Conservation (phyloP, 1,284 basidiomycete species). For the Singerocomus rubriflavus region DNA sequence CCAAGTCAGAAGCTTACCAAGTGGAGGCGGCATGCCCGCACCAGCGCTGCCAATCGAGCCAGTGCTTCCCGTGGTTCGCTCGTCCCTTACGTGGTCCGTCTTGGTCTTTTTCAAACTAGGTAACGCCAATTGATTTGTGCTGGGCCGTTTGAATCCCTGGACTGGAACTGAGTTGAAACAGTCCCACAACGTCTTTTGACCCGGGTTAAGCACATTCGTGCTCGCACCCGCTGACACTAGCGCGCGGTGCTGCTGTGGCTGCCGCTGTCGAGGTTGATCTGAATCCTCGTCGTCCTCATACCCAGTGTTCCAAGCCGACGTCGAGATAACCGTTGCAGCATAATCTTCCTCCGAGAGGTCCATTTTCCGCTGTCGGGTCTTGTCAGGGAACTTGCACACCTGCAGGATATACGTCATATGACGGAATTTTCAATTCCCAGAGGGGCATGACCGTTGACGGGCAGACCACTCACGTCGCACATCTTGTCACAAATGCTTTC, state of each 20-base stretch:
- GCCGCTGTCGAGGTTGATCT: neutral
- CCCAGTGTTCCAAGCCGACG: conserved; percentile 16
- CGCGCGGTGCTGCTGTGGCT: neutral
- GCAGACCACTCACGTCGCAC: conserved; percentile 69
- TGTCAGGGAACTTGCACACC: conserved; percentile 76
- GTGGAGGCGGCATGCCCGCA: conserved; percentile 26
- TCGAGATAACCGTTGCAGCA: conserved; percentile 30
- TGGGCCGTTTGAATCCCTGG: conserved; percentile 28
- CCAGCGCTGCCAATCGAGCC: neutral
- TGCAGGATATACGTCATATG: conserved; percentile 23
- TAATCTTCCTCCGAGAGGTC: conserved; percentile 50
- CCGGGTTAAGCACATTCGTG: neutral
- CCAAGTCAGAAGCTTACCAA: conserved; percentile 31
- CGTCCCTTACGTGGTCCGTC: conserved; percentile 19
- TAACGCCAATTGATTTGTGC: conserved; percentile 9
- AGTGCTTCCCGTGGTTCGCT: neutral
- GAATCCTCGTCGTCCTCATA: conserved; percentile 29
- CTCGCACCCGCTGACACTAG: conserved; percentile 1
- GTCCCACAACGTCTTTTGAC: conserved; percentile 25
- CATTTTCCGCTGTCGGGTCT: conserved; percentile 46
- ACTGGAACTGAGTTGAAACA: conserved; percentile 18
- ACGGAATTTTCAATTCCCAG: neutral
- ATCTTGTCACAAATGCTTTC: conserved; percentile 69
- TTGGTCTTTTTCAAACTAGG: conserved; percentile 41
- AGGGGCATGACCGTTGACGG: neutral